phyloP scores from a whole-genome alignment of 2,329 filamentous ascomycete species.

The Dactylella cylindrospora region DNA sequence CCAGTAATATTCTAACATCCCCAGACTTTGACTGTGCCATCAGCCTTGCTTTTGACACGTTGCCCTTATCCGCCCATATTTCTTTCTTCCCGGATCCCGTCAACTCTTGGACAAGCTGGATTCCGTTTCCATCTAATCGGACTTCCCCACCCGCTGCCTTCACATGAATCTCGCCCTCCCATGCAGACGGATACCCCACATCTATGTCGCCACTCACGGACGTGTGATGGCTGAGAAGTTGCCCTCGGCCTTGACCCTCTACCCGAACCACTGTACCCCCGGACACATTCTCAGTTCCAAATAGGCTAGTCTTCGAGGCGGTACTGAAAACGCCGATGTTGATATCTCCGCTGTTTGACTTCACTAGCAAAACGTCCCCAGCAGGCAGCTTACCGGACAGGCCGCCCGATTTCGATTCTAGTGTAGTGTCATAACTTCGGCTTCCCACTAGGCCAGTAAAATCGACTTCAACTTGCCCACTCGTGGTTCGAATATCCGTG shows the following conservation, averaged over 20 bases:
- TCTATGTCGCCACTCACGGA: conserved; percentile 15
- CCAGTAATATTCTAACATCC: conserved; percentile 17
- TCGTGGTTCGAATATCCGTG: conserved; percentile 10
- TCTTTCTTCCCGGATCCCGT: conserved; percentile 25
- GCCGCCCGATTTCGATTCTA: conserved; percentile 11
- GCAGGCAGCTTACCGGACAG: conserved; percentile 12
- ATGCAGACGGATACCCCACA: conserved; percentile 17
- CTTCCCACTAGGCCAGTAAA: neutral
- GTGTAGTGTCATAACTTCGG: conserved; percentile 5
- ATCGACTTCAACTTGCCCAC: conserved; percentile 12
- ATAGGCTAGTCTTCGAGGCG: conserved; percentile 3
- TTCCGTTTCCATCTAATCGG: conserved; percentile 9
- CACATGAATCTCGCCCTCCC: conserved; percentile 39
- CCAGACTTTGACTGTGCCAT: conserved; percentile 22
- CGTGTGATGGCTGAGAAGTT: conserved; percentile 18
- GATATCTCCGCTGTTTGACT: conserved; percentile 30
- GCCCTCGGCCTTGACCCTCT: neutral
- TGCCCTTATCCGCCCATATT: conserved; percentile 36
- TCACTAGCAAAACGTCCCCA: conserved; percentile 15
- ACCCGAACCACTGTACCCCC: conserved; percentile 16
- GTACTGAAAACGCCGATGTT: conserved; percentile 9
- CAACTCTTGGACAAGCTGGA: conserved; percentile 19
- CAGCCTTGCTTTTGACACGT: conserved; percentile 18
- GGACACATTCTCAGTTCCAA: conserved; percentile 20
- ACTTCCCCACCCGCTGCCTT: conserved; percentile 23